phyloP scores from a whole-genome alignment of 1,139 yeast genomes.

The Candida anutae region DNA sequence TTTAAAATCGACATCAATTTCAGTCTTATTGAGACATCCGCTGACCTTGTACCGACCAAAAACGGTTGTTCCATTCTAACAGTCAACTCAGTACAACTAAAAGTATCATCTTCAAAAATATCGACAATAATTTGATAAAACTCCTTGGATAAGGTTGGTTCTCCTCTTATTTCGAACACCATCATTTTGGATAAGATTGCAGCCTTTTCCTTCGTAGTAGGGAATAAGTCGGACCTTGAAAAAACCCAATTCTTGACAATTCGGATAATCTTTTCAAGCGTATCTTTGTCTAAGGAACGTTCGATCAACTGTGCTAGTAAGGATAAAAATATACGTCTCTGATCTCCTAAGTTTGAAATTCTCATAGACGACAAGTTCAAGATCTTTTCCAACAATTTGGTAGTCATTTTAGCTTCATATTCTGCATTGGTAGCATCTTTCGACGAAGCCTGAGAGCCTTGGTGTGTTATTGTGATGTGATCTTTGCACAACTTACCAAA shows the following conservation, averaged over 20 bases:
- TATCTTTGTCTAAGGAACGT: constrained; percentile 69
- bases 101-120: constrained; percentile 74
- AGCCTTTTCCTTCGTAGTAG: constrained; percentile 94
- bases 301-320: constrained; percentile 86
- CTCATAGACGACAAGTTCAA: constrained; percentile 73
- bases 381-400: constrained; percentile 66
- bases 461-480: constrained; percentile 66
- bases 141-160: constrained; percentile 67
- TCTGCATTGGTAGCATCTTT: constrained; percentile 37
- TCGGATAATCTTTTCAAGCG: constrained; percentile 67
- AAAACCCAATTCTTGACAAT: constrained; percentile 90
- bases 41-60: constrained; percentile 82
- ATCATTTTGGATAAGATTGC: constrained; percentile 91
- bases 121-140: constrained; percentile 85
- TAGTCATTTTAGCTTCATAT: constrained; percentile 71
- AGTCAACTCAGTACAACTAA: constrained; percentile 82
- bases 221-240: constrained; percentile 74
- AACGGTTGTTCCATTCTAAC: constrained; percentile 97
- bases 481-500: constrained; percentile 86
- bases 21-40: constrained; percentile 67
- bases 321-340: constrained; percentile 80
- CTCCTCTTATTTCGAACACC: constrained; percentile 85
- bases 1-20: constrained; percentile 77
- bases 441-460: constrained; percentile 28
- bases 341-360: constrained; percentile 83